Evolutionary conservation across 129 eudicot genomes (phyloP).

Genomic region (Smallanthus sonchifolius): DNA sequence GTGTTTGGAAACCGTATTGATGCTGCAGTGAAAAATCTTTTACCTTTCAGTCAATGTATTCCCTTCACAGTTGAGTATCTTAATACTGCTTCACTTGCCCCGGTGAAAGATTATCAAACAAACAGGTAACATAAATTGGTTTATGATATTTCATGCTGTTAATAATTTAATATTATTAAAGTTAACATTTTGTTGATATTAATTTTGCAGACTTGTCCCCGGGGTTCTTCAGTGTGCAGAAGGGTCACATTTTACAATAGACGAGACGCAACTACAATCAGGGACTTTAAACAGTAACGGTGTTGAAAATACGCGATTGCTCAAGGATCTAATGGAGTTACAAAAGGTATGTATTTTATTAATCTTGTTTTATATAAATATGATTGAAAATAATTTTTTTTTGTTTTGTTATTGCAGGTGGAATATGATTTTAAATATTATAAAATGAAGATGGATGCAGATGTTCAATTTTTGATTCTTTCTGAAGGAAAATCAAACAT

Average conservation of each 20-base stretch:
- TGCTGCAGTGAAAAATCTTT: conserved; percentile 42
- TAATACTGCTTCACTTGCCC: conserved; percentile 61
- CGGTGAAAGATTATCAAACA: conserved; percentile 75
- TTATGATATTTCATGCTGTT: neutral
- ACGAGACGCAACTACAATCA: conserved; percentile 63
- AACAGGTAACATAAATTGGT: conserved; percentile 49
- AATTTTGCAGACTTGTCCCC: conserved; percentile 56
- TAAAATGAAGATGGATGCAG: conserved; percentile 91
- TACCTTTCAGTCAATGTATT: conserved; percentile 57
- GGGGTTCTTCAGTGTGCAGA: conserved; percentile 83
- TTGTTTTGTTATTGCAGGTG: conserved; percentile 45
- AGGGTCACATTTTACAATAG: conserved; percentile 80
- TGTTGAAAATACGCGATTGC: conserved; percentile 61
- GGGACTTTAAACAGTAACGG: conserved; percentile 67
- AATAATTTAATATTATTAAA: neutral
- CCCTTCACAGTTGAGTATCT: conserved; percentile 73
- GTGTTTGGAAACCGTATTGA: conserved; percentile 48
- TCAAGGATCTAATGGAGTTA: conserved; percentile 54
- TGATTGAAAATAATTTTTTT: neutral
- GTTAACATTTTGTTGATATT: conserved; percentile 1
- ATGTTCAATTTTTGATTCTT: conserved; percentile 71
- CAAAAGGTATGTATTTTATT: conserved; percentile 45
- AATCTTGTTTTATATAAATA: neutral
- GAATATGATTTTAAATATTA: conserved; percentile 79
- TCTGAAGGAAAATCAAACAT: conserved; percentile 86